Conservation (phyloP, 257 asterid species). For the Solanum microdontum region DNA sequence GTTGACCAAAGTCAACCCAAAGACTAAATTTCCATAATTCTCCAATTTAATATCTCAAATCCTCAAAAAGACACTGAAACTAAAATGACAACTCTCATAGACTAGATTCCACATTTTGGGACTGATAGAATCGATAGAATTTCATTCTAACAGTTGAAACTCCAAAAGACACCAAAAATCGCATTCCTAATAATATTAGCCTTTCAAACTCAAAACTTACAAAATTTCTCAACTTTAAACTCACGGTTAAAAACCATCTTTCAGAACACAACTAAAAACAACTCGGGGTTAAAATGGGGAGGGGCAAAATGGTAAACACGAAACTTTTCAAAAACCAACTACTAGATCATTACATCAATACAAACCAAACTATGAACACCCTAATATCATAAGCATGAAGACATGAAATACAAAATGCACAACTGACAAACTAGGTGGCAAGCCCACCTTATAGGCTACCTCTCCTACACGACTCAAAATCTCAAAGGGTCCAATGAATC, state of each 20-base stretch:
- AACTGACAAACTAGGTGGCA: background rate
- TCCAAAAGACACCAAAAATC: background rate
- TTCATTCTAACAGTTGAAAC: background rate
- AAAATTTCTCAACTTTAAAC: background rate
- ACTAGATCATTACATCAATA: background rate
- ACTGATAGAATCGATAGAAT: too few relatives aligned
- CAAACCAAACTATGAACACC: background rate
- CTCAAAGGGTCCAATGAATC: background rate
- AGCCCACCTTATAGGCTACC: background rate
- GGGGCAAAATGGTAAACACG: background rate
- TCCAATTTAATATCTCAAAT: background rate
- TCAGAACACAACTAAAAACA: background rate
- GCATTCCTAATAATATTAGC: too few relatives aligned
- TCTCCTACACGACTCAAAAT: background rate
- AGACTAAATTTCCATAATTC: background rate
- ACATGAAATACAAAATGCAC: background rate
- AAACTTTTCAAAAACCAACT: background rate
- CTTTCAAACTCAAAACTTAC: too few relatives aligned
- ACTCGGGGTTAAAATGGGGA: background rate
- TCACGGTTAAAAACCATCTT: background rate
- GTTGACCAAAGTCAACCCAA: background rate
- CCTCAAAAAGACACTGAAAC: background rate
- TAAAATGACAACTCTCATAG: background rate
- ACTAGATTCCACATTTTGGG: background rate
- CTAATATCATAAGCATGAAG: too few relatives aligned